Conservation (phyloP, 2,329 filamentous ascomycete genomes). For the Dactylonectria estremocensis region DNA sequence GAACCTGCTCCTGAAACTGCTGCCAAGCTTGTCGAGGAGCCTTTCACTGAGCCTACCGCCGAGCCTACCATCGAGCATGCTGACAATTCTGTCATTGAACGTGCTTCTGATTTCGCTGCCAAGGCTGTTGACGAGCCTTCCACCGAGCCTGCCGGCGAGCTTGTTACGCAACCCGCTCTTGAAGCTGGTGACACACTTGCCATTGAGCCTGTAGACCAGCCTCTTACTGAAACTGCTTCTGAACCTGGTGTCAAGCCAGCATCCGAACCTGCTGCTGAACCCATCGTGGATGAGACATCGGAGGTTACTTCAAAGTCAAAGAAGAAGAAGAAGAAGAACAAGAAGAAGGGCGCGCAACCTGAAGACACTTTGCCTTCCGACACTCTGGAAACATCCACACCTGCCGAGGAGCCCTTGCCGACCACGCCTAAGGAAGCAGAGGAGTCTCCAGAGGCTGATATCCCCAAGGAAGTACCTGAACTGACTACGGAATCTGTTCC, state of each 20-base stretch:
- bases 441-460: slow-evolving; percentile 1
- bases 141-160: slow-evolving; percentile 26
- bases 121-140: slow-evolving; percentile 32
- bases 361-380: slow-evolving; percentile 32
- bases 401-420: slow-evolving; percentile 16
- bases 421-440: slow-evolving; percentile 11
- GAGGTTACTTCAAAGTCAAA: slow-evolving; percentile 34
- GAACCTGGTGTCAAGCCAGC: slow-evolving; percentile 3
- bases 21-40: not conserved
- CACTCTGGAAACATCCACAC: slow-evolving; percentile 21
- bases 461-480: slow-evolving; percentile 9
- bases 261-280: slow-evolving; percentile 24
- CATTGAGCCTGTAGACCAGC: not conserved
- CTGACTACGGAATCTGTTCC: not conserved
- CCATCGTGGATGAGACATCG: slow-evolving; percentile 26
- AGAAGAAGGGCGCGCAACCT: slow-evolving; percentile 36
- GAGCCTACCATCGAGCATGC: slow-evolving; percentile 14
- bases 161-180: not conserved
- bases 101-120: not conserved
- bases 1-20: not conserved
- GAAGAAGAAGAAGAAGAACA: slow-evolving; percentile 49
- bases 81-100: not conserved
- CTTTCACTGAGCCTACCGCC: slow-evolving; percentile 11
- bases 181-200: slow-evolving; percentile 5
- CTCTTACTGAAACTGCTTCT: not conserved